phyloP scores from a whole-genome alignment of 129 eudicot species.

The Lactuca saligna region DNA sequence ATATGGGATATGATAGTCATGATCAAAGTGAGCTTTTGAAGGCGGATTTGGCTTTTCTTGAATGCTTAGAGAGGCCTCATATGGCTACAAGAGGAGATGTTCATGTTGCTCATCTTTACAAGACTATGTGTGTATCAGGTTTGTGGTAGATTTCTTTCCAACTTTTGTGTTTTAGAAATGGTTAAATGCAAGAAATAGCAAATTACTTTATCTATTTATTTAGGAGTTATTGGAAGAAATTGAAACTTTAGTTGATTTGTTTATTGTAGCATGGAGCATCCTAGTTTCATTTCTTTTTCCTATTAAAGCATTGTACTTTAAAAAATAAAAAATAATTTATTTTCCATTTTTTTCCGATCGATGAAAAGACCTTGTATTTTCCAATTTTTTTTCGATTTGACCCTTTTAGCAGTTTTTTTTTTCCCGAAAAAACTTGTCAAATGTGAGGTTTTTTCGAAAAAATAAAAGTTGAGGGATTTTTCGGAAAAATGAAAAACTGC shows the following conservation, averaged over 20 bases:
- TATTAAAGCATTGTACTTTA: neutral
- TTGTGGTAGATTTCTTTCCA: slow-evolving; percentile 1
- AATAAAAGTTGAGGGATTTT: too few relatives aligned
- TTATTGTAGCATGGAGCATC: neutral
- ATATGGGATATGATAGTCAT: slow-evolving; percentile 90
- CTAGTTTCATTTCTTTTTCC: neutral
- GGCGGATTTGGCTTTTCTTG: slow-evolving; percentile 91
- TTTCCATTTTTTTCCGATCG: too few relatives aligned
- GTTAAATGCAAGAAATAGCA: too few relatives aligned
- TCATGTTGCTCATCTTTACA: slow-evolving; percentile 64
- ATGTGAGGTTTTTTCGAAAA: too few relatives aligned
- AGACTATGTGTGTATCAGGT: slow-evolving; percentile 94
- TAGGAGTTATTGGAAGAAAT: too few relatives aligned
- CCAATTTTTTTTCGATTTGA: too few relatives aligned
- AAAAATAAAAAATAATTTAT: too few relatives aligned
- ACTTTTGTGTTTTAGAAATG: slow-evolving; percentile 4
- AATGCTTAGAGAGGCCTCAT: slow-evolving; percentile 85
- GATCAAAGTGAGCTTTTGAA: slow-evolving; percentile 91
- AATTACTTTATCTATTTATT: too few relatives aligned
- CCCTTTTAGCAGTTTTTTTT: too few relatives aligned
- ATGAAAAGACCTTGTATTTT: too few relatives aligned
- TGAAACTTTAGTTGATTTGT: neutral
- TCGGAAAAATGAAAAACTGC: too few relatives aligned
- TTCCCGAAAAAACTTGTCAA: too few relatives aligned
- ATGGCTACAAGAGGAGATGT: slow-evolving; percentile 73